A percentile compares a stretch with the other conserved stretches of the same genome.
Conservation (phyloP, 1,284 basidiomycete species). For the Boletellus deceptivus region DNA sequence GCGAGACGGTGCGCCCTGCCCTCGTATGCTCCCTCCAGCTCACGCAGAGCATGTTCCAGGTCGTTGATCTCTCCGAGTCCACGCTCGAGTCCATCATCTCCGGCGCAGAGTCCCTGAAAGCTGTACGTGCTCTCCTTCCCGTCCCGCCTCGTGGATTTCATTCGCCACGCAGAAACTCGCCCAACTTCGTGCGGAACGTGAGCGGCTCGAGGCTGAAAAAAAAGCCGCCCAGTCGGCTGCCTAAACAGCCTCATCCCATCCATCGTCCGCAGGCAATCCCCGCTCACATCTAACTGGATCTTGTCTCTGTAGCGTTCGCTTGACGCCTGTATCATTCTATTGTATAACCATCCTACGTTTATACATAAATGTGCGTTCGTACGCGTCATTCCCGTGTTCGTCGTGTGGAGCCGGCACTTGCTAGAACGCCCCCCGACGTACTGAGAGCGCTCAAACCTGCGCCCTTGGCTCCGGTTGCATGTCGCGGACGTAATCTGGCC, state of each 20-base stretch:
- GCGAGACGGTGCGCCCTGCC: constrained; percentile 48
- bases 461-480: constrained; percentile 20
- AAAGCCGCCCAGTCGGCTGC: constrained; percentile 26
- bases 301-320: constrained; percentile 22
- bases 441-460: constrained; percentile 14
- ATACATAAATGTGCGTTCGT: background rate
- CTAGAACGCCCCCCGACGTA: background rate
- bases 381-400: constrained; percentile 1
- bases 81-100: constrained; percentile 60
- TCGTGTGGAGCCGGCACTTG: background rate
- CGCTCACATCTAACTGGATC: constrained; percentile 30
- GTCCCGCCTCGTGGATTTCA: background rate
- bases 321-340: background rate
- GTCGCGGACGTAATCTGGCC: constrained; percentile 57
- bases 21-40: background rate
- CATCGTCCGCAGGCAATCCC: constrained; percentile 23
- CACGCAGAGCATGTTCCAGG: constrained; percentile 35
- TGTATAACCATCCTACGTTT: background rate
- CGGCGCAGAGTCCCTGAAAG: constrained; percentile 57
- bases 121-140: constrained; percentile 40
- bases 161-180: constrained; percentile 51
- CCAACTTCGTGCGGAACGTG: constrained; percentile 54
- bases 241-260: constrained; percentile 22
- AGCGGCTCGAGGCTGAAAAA: constrained; percentile 45
- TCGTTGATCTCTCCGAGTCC: constrained; percentile 65